These are phyloP conservation scores for Cyberlindnera petersonii DNA, from an alignment of 805 yeast genomes.

Conservation along the genomic window DNA sequence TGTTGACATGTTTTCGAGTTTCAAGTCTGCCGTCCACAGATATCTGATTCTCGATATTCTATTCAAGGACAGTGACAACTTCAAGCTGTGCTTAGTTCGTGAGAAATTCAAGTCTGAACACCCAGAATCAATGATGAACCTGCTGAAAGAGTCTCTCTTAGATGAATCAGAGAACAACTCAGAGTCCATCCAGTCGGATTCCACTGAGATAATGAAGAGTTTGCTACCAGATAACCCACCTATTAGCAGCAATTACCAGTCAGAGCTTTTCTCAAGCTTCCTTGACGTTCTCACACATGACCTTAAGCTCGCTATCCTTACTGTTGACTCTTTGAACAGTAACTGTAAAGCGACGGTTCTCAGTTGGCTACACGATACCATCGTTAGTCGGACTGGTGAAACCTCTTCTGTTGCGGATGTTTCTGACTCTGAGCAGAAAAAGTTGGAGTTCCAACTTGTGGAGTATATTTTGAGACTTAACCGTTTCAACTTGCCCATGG, in stretches of 20 bases:
- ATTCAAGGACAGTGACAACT: slow-evolving; percentile 22
- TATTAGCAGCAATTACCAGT: slow-evolving; percentile 8
- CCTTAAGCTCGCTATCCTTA: slow-evolving; percentile 3
- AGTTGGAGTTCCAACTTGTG: background rate
- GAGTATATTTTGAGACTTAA: slow-evolving; percentile 28
- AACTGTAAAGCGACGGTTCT: background rate
- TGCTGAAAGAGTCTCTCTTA: slow-evolving; percentile 17
- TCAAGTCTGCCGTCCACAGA: slow-evolving; percentile 19
- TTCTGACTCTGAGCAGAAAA: slow-evolving; percentile 3
- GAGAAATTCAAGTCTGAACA: slow-evolving; percentile 19
- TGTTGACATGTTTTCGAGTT: slow-evolving; percentile 30
- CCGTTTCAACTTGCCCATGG: slow-evolving; percentile 40
- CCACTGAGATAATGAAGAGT: slow-evolving; percentile 23
- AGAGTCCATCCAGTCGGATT: slow-evolving; percentile 24
- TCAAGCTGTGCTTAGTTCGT: slow-evolving; percentile 23
- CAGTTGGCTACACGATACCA: slow-evolving; percentile 1
- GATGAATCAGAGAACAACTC: slow-evolving; percentile 13
- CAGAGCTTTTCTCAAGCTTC: slow-evolving; percentile 19
- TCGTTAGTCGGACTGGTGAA: too few relatives aligned
- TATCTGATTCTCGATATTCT: slow-evolving; percentile 23
- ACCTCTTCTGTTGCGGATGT: too few relatives aligned
- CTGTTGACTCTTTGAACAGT: slow-evolving; percentile 7
- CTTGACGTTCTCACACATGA: slow-evolving; percentile 19
- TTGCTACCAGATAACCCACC: slow-evolving; percentile 21
- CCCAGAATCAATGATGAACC: slow-evolving; percentile 18